Percentiles rank a stretch among this genome's conserved stretches.
phyloP scores from a whole-genome alignment of 2,329 filamentous ascomycete genomes.

The Cercospora berteroae region DNA sequence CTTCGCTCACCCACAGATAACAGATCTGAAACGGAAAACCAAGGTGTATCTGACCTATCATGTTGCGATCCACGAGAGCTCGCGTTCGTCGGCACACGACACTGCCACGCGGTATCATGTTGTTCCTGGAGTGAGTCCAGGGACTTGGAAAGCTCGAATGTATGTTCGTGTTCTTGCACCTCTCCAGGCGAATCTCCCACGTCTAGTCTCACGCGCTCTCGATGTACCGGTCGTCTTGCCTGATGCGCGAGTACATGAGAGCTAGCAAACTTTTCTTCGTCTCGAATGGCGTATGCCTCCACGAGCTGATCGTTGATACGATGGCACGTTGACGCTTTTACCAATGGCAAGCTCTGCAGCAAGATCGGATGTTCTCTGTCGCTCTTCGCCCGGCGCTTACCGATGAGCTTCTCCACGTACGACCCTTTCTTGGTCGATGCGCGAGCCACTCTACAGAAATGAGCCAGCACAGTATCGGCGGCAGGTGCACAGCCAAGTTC shows the following conservation, averaged over 20 bases:
- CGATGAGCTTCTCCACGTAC: too few species aligned
- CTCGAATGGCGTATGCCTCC: background rate
- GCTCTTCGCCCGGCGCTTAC: too few species aligned
- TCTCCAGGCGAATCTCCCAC: background rate
- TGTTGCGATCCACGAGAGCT: background rate
- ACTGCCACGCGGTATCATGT: background rate
- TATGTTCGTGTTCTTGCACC: background rate
- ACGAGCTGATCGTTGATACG: background rate
- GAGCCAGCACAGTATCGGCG: too few species aligned
- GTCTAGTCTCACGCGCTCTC: background rate
- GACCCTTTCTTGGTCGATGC: too few species aligned
- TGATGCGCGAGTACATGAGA: background rate
- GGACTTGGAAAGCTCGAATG: background rate
- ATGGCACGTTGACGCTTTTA: background rate
- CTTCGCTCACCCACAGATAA: conserved; percentile 12
- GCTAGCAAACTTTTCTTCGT: background rate
- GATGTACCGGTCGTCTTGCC: background rate
- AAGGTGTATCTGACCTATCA: background rate
- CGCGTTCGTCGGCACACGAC: background rate
- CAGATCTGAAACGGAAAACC: background rate
- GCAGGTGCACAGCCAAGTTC: too few species aligned
- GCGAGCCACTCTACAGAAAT: too few species aligned
- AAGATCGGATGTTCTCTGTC: background rate
- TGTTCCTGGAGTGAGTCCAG: background rate
- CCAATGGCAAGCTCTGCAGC: background rate